A percentile compares a stretch with the other conserved stretches of the same genome.
Conservation (phyloP, 257 asterid genomes). For the Plectranthus barbatus region DNA sequence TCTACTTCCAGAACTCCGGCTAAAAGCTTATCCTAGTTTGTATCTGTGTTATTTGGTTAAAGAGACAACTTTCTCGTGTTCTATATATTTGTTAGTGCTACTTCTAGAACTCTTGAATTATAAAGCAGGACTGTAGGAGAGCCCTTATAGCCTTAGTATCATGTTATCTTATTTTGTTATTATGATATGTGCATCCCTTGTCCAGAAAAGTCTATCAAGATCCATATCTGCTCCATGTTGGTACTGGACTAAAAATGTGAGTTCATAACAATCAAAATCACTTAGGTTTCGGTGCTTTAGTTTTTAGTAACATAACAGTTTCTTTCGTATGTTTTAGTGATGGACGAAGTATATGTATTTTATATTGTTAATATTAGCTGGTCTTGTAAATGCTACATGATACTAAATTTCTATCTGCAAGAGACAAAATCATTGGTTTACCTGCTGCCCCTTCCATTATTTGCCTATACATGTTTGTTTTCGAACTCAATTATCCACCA, state of each 20-base stretch:
- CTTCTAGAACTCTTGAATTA: no score
- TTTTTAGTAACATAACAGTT: background rate
- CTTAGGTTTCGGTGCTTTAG: background rate
- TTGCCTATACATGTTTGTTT: background rate
- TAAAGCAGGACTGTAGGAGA: no score
- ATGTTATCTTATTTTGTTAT: background rate
- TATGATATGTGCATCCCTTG: background rate
- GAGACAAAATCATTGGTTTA: background rate
- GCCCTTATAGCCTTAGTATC: no score
- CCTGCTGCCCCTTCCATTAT: background rate
- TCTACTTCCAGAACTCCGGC: no score
- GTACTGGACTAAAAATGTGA: background rate
- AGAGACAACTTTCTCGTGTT: background rate
- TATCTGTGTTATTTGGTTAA: background rate
- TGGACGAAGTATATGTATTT: background rate
- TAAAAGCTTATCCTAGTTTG: no score
- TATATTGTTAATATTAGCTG: background rate
- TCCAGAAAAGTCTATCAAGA: background rate
- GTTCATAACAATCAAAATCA: background rate
- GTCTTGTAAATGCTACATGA: background rate
- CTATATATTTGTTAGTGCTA: background rate
- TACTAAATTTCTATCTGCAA: background rate
- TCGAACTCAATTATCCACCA: background rate
- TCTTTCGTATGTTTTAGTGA: background rate
- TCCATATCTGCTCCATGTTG: background rate